phyloP scores from a whole-genome alignment of 805 yeast genomes.

The Metschnikowia colocasiae region DNA sequence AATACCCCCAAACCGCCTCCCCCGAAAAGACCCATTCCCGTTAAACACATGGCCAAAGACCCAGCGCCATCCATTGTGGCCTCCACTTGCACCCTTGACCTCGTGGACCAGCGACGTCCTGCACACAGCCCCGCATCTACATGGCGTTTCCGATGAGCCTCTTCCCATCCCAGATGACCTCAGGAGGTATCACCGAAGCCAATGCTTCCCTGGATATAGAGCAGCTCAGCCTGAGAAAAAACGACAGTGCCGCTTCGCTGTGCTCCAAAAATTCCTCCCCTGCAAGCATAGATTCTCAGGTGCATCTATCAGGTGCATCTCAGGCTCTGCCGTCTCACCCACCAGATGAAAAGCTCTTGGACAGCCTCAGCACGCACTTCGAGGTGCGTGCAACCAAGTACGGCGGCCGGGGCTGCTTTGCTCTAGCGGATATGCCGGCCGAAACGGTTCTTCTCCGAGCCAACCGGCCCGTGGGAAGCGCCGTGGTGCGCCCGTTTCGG shows the following conservation, averaged over 20 bases:
- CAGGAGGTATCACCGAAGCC: background rate
- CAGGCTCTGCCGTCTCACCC: background rate
- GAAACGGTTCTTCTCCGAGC: constrained; percentile 42
- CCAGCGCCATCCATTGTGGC: too few species aligned
- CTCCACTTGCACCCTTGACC: too few species aligned
- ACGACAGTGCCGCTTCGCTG: too few species aligned
- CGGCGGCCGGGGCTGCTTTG: constrained; percentile 63
- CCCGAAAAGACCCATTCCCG: background rate
- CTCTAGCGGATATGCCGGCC: constrained; percentile 35
- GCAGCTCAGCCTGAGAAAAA: background rate
- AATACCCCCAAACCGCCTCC: too few species aligned
- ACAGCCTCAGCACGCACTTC: constrained; percentile 20
- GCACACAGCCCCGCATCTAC: background rate
- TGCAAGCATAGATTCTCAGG: too few species aligned
- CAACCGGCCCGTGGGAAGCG: constrained; percentile 42
- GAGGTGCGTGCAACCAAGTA: constrained; percentile 39
- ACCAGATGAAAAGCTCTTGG: constrained; percentile 7
- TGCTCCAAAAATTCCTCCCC: too few species aligned
- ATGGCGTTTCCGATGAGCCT: background rate
- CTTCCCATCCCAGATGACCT: background rate
- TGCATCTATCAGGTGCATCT: background rate
- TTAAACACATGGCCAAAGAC: too few species aligned
- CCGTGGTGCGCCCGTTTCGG: constrained; percentile 50
- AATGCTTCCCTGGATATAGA: background rate
- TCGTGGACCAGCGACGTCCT: background rate